A percentile compares a stretch with the other conserved stretches of the same genome.
phyloP scores from a whole-genome alignment of 345 rosid genomes.

The Salix koriyanagi region DNA sequence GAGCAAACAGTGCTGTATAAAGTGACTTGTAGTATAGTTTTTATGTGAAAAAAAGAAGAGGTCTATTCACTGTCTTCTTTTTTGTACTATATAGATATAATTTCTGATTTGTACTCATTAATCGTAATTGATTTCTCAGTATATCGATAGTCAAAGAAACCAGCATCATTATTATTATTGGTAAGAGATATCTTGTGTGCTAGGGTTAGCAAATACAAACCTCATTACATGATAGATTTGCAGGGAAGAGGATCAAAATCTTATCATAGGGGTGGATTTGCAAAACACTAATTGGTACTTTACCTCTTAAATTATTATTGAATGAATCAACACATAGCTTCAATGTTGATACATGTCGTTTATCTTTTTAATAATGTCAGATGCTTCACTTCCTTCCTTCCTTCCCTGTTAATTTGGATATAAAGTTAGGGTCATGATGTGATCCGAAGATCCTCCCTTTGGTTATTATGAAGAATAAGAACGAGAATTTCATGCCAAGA shows the following conservation, averaged over 20 bases:
- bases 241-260: background rate
- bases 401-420: background rate
- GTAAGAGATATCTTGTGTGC: background rate
- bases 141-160: background rate
- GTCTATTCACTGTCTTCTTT: background rate
- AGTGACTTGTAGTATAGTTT: background rate
- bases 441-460: too few relatives aligned
- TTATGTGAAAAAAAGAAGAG: too few relatives aligned
- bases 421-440: too few relatives aligned
- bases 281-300: background rate
- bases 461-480: too few relatives aligned
- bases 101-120: background rate
- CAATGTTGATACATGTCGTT: background rate
- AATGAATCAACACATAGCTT: background rate
- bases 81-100: background rate
- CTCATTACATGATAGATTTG: background rate
- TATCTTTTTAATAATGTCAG: too few relatives aligned
- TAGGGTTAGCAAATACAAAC: background rate
- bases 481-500: background rate
- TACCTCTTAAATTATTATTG: too few relatives aligned
- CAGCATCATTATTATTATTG: background rate
- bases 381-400: background rate
- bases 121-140: background rate
- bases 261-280: background rate
- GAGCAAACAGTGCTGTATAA: background rate